A percentile compares a stretch with the other conserved stretches of the same genome.
Conservation (phyloP, 208 protist species). For the Crithidia sp. region DNA sequence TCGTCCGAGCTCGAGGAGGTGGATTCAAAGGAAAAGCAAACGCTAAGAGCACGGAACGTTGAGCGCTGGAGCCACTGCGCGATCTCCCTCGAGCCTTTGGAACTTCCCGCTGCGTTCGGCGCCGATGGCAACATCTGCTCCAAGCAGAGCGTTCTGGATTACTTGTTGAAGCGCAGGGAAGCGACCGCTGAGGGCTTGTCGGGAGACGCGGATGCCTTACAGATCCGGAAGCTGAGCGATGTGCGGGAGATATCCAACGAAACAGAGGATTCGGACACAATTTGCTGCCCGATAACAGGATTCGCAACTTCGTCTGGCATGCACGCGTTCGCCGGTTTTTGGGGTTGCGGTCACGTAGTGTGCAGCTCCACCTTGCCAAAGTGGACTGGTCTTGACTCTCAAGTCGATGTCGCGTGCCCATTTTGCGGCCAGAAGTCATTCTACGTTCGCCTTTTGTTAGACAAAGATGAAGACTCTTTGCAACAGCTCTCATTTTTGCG, state of each 20-base stretch:
- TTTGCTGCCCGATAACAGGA: constrained; percentile 68
- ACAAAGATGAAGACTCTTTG: constrained; percentile 34
- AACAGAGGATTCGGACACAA: constrained; percentile 23
- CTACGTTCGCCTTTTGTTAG: constrained; percentile 47
- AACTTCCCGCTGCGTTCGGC: constrained; percentile 71
- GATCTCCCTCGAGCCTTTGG: constrained; percentile 56
- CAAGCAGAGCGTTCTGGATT: constrained; percentile 67
- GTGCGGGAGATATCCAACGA: constrained; percentile 60
- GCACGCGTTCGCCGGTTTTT: constrained; percentile 75
- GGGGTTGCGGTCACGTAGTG: constrained; percentile 81
- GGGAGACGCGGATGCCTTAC: not conserved
- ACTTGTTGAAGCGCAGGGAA: constrained; percentile 43
- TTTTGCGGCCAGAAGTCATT: constrained; percentile 44
- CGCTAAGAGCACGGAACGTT: constrained; percentile 15
- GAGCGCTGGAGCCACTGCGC: constrained; percentile 70
- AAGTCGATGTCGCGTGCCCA: constrained; percentile 34
- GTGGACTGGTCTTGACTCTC: constrained; percentile 8
- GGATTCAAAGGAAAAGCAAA: constrained; percentile 25
- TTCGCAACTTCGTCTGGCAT: constrained; percentile 51
- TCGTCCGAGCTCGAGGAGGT: constrained; percentile 26
- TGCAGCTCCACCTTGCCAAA: constrained; percentile 31
- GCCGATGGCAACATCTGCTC: constrained; percentile 64
- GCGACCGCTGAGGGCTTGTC: not conserved
- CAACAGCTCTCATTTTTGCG: constrained; percentile 31
- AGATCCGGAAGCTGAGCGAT: constrained; percentile 54